Base-by-base conservation (phyloP, 306 rosid species). In the Delonix regia region DNA sequence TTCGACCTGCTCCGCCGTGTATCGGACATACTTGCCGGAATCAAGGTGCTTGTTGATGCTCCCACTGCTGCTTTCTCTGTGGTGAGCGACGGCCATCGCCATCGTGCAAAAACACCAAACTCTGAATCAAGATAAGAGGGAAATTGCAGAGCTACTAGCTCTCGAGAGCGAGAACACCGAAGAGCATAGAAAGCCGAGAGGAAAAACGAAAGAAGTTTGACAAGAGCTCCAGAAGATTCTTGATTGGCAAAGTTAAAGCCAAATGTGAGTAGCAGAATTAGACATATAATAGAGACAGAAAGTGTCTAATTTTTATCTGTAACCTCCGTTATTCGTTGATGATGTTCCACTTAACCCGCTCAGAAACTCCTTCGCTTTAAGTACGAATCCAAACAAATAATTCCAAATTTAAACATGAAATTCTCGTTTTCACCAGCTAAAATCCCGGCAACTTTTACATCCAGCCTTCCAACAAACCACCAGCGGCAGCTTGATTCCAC, bases 1-100 rank as follows among this genome's bases (percentile, higher is more conserved):
- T 53, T 95, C 99, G 0, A 95, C 97, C 62, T 95, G 99, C 70
- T 95, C 99, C 47, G 98, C 69, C 44, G 97, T 95, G 88, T 95
- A 95, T 12, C 99, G 84, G 2, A 95, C 99, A 70, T 95, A 95
- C 75, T 95, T 95, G 0, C 99, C 99, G 18, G 91, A 72, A 77
- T 93, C 99, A 38, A 96, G 90, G 74, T 96, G 97, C 76, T 86
- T 90, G 33, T 85, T 90, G 63, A 91, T 85, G 82, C 97, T 91
- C 10, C 99, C 99, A 65, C 91, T 88, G 51, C 96, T 96, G 25
- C 93, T 91, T 83, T 93, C 98, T 27, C 98, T 88, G 39, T 93
- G 97, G 2, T 87, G 97, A 80, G 91, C 96, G 86, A 91, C 78
- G 45, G 84, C 95, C 97, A 90, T 91, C 27, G 99, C 99, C 99